Evolutionary conservation across 345 rosid species (phyloP).

Genomic region (Litchi chinensis): DNA sequence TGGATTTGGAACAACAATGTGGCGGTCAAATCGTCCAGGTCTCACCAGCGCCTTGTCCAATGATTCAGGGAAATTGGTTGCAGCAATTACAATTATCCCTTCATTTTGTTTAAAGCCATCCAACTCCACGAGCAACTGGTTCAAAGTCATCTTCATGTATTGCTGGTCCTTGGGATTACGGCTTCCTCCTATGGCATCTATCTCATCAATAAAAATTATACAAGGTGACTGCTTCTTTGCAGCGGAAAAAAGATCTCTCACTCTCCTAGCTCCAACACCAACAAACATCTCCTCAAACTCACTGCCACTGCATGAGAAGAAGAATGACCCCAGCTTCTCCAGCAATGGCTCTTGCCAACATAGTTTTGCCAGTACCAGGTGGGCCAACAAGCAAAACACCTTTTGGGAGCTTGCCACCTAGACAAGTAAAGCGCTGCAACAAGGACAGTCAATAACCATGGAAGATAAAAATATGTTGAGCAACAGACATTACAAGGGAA

Average conservation of each 20-base stretch:
- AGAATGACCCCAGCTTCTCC: slow-evolving; percentile 99
- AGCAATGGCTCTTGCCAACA: slow-evolving; percentile 98
- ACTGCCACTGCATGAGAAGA: slow-evolving; percentile 93
- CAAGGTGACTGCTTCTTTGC: slow-evolving; percentile 98
- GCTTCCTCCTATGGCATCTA: slow-evolving; percentile 96
- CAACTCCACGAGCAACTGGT: slow-evolving; percentile 90
- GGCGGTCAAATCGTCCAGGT: slow-evolving; percentile 97
- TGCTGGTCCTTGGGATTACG: slow-evolving; percentile 94
- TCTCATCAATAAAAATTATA: slow-evolving; percentile 95
- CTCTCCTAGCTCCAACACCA: slow-evolving; percentile 98
- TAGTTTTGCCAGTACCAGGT: slow-evolving; percentile 98
- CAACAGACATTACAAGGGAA: not conserved
- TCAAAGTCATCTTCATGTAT: slow-evolving; percentile 97
- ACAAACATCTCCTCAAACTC: slow-evolving; percentile 99
- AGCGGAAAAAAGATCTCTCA: slow-evolving; percentile 98
- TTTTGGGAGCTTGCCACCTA: slow-evolving; percentile 98
- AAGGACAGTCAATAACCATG: slow-evolving; percentile 17
- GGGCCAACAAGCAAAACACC: slow-evolving; percentile 98
- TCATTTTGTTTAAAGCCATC: slow-evolving; percentile 99
- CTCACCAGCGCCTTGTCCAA: slow-evolving; percentile 94
- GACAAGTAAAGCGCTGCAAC: slow-evolving; percentile 91
- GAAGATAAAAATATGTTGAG: not conserved
- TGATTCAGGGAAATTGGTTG: slow-evolving; percentile 92
- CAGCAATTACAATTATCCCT: slow-evolving; percentile 95
- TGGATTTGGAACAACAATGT: slow-evolving; percentile 91